These are phyloP conservation scores for Euphorbia tirucalli DNA, from an alignment of 345 rosid genomes.

Conservation along the genomic window DNA sequence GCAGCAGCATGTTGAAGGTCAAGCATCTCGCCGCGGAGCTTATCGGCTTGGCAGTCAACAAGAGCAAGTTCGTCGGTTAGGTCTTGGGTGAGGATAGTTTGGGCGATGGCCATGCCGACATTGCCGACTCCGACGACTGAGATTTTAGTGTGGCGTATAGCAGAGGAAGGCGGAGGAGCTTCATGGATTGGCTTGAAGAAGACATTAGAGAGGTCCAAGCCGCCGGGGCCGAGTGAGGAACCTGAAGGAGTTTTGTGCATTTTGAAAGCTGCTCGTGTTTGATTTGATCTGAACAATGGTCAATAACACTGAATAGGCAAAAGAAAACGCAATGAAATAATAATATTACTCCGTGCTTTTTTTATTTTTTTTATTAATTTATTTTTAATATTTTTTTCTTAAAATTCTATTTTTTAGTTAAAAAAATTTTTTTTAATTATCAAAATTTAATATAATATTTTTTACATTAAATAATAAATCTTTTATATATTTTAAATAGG, in stretches of 20 bases:
- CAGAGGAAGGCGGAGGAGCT: conserved; percentile 48
- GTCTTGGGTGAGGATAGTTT: conserved; percentile 90
- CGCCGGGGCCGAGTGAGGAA: conserved; percentile 56
- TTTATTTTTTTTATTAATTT: too few species aligned
- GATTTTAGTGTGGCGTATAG: conserved; percentile 62
- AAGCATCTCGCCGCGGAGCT: conserved; percentile 94
- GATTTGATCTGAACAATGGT: not conserved
- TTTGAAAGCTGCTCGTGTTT: not conserved
- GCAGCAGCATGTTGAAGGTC: conserved; percentile 99
- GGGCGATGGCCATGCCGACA: conserved; percentile 98
- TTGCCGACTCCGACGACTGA: conserved; percentile 86
- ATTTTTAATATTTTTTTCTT: too few species aligned
- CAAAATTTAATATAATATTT: too few species aligned
- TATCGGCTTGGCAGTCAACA: conserved; percentile 60
- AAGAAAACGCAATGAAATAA: too few species aligned
- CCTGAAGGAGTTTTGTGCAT: conserved; percentile 60
- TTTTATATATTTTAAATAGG: too few species aligned
- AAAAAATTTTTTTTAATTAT: too few species aligned
- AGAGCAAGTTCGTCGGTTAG: conserved; percentile 72
- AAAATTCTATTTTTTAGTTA: too few species aligned
- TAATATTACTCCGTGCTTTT: too few species aligned
- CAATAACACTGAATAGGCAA: too few species aligned
- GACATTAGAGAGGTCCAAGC: conserved; percentile 54
- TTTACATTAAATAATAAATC: too few species aligned
- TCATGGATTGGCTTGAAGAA: conserved; percentile 69